Conservation (phyloP, 805 yeast species). For the Saccharomycopsis synnaedendra region DNA sequence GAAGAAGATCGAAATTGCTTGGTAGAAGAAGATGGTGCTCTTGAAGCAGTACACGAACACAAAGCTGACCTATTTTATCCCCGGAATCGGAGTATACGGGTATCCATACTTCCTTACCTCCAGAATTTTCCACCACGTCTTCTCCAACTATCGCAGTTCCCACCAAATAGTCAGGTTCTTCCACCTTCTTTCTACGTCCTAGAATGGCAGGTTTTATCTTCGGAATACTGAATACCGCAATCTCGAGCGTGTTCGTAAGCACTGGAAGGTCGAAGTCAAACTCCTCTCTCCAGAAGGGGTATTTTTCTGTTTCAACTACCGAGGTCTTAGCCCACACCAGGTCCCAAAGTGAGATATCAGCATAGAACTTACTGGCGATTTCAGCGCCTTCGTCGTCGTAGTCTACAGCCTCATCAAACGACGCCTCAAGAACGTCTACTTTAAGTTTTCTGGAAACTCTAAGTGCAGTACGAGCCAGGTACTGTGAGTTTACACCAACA, state of each 20-base stretch:
- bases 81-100: conserved; percentile 26
- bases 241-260: conserved; percentile 26
- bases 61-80: conserved; percentile 43
- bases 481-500: conserved; percentile 20
- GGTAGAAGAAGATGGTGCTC: conserved; percentile 53
- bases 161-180: conserved; percentile 29
- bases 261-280: conserved; percentile 50
- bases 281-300: conserved; percentile 80
- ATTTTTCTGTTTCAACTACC: conserved; percentile 33
- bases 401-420: conserved; percentile 26
- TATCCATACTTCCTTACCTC: conserved; percentile 25
- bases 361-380: conserved; percentile 31
- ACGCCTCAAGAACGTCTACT: conserved; percentile 57
- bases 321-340: conserved; percentile 74
- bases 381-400: neutral
- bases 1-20: conserved; percentile 47
- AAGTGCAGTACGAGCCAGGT: conserved; percentile 26
- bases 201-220: conserved; percentile 29
- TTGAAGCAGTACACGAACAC: conserved; percentile 36
- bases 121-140: conserved; percentile 18
- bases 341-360: conserved; percentile 65
- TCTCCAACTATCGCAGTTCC: conserved; percentile 18
- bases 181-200: conserved; percentile 40
- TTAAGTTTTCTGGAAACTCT: conserved; percentile 42
- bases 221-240: conserved; percentile 31